phyloP scores from a whole-genome alignment of 305 asterid species.

The Fraxinus floribunda region DNA sequence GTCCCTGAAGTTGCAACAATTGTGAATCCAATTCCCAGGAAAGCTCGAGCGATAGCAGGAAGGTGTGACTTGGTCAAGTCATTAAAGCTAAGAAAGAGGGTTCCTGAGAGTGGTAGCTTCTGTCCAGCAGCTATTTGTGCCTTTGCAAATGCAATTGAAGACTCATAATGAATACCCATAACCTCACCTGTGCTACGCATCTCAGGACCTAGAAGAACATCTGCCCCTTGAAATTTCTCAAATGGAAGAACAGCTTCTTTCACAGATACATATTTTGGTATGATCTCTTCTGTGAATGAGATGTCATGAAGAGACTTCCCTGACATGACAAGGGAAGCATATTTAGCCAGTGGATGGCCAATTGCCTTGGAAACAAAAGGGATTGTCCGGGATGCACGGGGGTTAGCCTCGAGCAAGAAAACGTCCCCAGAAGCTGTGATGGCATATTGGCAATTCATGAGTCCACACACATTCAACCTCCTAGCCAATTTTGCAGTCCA shows the following conservation, averaged over 20 bases:
- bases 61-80: slow-evolving; percentile 79
- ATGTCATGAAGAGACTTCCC: slow-evolving; percentile 75
- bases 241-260: slow-evolving; percentile 95
- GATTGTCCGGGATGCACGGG: slow-evolving; percentile 90
- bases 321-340: slow-evolving; percentile 91
- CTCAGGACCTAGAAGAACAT: slow-evolving; percentile 89
- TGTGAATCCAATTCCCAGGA: slow-evolving; percentile 52
- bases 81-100: slow-evolving; percentile 78
- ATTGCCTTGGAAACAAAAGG: slow-evolving; percentile 95
- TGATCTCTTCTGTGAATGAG: slow-evolving; percentile 69
- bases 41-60: slow-evolving; percentile 62
- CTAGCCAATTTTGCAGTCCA: slow-evolving; percentile 84
- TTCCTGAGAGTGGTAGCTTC: slow-evolving; percentile 75
- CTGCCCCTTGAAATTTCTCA: slow-evolving; percentile 94
- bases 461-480: slow-evolving; percentile 74
- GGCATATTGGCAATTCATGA: slow-evolving; percentile 95
- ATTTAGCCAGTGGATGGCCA: slow-evolving; percentile 89
- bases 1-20: slow-evolving; percentile 91
- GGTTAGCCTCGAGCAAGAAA: slow-evolving; percentile 90
- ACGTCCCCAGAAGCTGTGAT: slow-evolving; percentile 78
- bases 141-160: slow-evolving; percentile 82
- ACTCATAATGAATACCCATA: slow-evolving; percentile 70
- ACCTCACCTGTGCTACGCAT: slow-evolving; percentile 99
- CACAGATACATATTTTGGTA: slow-evolving; percentile 78
- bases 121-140: slow-evolving; percentile 92